These are phyloP conservation scores for Pyronema omphalodes DNA, from an alignment of 495 filamentous ascomycete species.

Conservation along the genomic window DNA sequence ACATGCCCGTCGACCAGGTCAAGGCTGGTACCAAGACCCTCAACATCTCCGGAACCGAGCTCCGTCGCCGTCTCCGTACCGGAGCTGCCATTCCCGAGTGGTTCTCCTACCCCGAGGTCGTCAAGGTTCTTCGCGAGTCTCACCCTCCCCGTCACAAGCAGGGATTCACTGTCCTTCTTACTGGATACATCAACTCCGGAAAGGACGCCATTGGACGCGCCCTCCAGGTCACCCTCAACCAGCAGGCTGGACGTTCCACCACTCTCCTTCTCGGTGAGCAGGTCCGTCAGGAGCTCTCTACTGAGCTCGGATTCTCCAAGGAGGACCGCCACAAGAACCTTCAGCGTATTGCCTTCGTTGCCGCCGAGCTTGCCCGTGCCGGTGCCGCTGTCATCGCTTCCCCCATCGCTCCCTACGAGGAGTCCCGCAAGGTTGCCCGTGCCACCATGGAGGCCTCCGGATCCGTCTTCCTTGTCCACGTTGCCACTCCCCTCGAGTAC, in stretches of 20 bases:
- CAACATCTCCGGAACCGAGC: slow-evolving; percentile 92
- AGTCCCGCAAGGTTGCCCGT: slow-evolving; percentile 51
- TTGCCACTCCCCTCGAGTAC: slow-evolving; percentile 78
- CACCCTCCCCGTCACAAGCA: slow-evolving; percentile 75
- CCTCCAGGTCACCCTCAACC: slow-evolving; percentile 92
- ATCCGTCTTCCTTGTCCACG: slow-evolving; percentile 85
- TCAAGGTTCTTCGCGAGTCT: slow-evolving; percentile 83
- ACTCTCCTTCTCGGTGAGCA: slow-evolving; percentile 89
- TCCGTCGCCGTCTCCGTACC: slow-evolving; percentile 71
- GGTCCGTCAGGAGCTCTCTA: slow-evolving; percentile 78
- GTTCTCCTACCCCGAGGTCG: slow-evolving; percentile 99
- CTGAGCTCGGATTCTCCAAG: slow-evolving; percentile 85
- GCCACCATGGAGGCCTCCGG: slow-evolving; percentile 76
- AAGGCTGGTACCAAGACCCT: slow-evolving; percentile 66
- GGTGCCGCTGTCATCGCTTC: slow-evolving; percentile 91
- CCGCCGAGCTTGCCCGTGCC: slow-evolving; percentile 77
- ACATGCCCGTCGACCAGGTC: slow-evolving; percentile 80
- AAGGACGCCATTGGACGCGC: slow-evolving; percentile 94
- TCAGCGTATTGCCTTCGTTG: slow-evolving; percentile 89
- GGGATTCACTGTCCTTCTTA: slow-evolving; percentile 96
- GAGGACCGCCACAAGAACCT: slow-evolving; percentile 93
- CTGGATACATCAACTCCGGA: slow-evolving; percentile 87
- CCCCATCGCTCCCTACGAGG: slow-evolving; percentile 88
- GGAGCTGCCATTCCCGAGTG: slow-evolving; percentile 92
- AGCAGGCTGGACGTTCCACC: slow-evolving; percentile 89